phyloP scores from a whole-genome alignment of 805 yeast genomes.

The Nakazawaea ishiwadae region DNA sequence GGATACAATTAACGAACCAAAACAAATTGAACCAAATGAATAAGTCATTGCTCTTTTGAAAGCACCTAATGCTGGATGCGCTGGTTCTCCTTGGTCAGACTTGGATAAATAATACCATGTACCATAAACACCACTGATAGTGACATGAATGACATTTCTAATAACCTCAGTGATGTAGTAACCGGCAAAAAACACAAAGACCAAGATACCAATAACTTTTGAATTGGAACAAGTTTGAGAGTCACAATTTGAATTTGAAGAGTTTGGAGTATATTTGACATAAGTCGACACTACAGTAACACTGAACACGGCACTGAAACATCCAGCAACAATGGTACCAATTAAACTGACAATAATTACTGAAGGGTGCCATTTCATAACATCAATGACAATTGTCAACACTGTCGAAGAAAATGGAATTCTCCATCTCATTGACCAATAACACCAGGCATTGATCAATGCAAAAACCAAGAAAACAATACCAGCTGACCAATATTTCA shows the following conservation, averaged over 20 bases:
- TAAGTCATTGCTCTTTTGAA: conserved; percentile 73
- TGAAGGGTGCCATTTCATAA: conserved; percentile 68
- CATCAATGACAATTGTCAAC: conserved; percentile 69
- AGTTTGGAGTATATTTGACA: conserved; percentile 65
- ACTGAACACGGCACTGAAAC: conserved; percentile 62
- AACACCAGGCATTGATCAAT: conserved; percentile 58
- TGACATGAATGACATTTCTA: conserved; percentile 73
- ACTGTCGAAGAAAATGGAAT: conserved; percentile 74
- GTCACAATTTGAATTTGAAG: conserved; percentile 46
- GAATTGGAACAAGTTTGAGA: conserved; percentile 42
- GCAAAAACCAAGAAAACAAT: conserved; percentile 68
- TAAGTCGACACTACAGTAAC: conserved; percentile 71
- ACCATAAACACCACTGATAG: conserved; percentile 82
- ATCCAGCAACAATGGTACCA: conserved; percentile 57
- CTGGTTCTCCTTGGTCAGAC: conserved; percentile 43
- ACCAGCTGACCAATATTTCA: conserved; percentile 75
- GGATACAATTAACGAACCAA: conserved; percentile 68
- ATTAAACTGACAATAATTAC: conserved; percentile 54
- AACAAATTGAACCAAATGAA: conserved; percentile 87
- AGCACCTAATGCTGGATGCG: conserved; percentile 75
- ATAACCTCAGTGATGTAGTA: conserved; percentile 79
- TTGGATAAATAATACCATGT: conserved; percentile 83
- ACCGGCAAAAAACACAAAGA: conserved; percentile 78
- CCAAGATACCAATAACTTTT: conserved; percentile 63
- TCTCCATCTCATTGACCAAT: conserved; percentile 65